Percentiles rank a stretch among this genome's conserved stretches.
Evolutionary conservation across 2,329 filamentous ascomycete genomes (phyloP).

Genomic region (Myrmaecium sp.): DNA sequence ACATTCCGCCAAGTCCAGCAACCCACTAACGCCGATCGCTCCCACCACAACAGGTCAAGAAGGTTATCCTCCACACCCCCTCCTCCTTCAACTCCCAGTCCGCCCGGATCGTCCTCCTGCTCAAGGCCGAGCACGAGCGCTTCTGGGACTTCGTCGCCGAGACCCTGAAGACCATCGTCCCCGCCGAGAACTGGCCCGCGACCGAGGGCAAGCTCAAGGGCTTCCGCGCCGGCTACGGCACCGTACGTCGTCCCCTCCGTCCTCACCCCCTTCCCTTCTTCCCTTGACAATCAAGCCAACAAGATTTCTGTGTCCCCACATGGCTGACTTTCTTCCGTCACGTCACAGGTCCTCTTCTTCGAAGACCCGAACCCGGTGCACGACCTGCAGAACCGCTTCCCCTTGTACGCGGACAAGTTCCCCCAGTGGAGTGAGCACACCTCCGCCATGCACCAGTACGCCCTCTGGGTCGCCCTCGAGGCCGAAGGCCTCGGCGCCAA

Average conservation of each 20-base stretch:
- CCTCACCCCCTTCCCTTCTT: constrained; percentile 1
- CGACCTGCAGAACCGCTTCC: constrained; percentile 48
- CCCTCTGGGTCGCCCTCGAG: constrained; percentile 68
- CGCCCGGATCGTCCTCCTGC: constrained; percentile 60
- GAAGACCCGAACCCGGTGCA: constrained; percentile 55
- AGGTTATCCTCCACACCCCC: constrained; percentile 51
- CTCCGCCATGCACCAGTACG: constrained; percentile 66
- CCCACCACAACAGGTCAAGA: constrained; percentile 14
- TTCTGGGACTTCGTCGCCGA: constrained; percentile 63
- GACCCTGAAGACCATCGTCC: constrained; percentile 50
- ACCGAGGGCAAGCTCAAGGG: constrained; percentile 33
- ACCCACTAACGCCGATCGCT: too few species aligned
- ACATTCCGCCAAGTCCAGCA: too few species aligned
- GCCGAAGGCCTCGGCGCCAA: constrained; percentile 73
- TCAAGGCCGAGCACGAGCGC: constrained; percentile 70
- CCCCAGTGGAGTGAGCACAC: constrained; percentile 59
- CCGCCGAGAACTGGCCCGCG: constrained; percentile 42
- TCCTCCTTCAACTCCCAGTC: constrained; percentile 82
- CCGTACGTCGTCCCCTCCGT: constrained; percentile 34
- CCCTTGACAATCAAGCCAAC: constrained; percentile 1
- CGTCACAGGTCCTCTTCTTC: constrained; percentile 58
- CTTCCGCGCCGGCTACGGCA: constrained; percentile 61
- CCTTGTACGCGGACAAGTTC: constrained; percentile 66
- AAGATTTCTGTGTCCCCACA: not conserved
- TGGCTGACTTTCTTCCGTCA: not conserved